A percentile compares a stretch with the other conserved stretches of the same genome.
Evolutionary conservation across 768 basidiomycete species (phyloP).

Genomic region (Macrolepiota dolichaula): DNA sequence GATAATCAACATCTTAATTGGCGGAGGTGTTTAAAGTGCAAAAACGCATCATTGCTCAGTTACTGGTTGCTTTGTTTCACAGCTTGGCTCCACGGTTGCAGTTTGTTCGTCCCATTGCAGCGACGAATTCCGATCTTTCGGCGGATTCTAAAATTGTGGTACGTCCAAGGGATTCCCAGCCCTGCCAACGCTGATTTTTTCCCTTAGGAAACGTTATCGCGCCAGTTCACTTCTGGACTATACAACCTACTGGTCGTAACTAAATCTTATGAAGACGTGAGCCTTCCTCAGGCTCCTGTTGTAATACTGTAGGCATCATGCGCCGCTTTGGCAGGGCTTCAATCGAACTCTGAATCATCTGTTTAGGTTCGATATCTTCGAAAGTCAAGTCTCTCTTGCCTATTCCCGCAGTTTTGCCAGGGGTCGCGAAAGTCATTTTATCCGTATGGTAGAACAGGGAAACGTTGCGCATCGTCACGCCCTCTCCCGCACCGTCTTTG

Average conservation of each 20-base stretch:
- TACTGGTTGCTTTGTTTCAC: conserved; percentile 58
- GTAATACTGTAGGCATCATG: conserved; percentile 53
- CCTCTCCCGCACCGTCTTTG: conserved; percentile 38
- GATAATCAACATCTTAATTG: neutral
- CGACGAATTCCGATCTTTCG: conserved; percentile 33
- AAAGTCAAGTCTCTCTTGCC: conserved; percentile 60
- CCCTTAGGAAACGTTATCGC: conserved; percentile 43
- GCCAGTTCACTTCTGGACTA: conserved; percentile 48
- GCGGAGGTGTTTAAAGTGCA: conserved; percentile 41
- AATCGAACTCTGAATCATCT: neutral
- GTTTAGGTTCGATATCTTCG: conserved; percentile 55
- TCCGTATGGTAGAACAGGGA: conserved; percentile 62
- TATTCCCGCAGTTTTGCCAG: conserved; percentile 46
- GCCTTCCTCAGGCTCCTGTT: conserved; percentile 51
- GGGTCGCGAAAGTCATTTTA: conserved; percentile 46
- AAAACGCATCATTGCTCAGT: conserved; percentile 46
- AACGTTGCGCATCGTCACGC: conserved; percentile 54
- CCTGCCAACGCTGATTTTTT: conserved; percentile 1
- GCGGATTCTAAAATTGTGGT: conserved; percentile 27
- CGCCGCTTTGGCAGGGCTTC: neutral
- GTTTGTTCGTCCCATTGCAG: conserved; percentile 53
- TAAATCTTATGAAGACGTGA: conserved; percentile 56
- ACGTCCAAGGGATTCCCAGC: conserved; percentile 12
- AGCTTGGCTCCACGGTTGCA: conserved; percentile 45
- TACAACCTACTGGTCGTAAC: conserved; percentile 65